phyloP scores from a whole-genome alignment of 2,329 filamentous ascomycete species.

The Cordyceps fumosorosea region DNA sequence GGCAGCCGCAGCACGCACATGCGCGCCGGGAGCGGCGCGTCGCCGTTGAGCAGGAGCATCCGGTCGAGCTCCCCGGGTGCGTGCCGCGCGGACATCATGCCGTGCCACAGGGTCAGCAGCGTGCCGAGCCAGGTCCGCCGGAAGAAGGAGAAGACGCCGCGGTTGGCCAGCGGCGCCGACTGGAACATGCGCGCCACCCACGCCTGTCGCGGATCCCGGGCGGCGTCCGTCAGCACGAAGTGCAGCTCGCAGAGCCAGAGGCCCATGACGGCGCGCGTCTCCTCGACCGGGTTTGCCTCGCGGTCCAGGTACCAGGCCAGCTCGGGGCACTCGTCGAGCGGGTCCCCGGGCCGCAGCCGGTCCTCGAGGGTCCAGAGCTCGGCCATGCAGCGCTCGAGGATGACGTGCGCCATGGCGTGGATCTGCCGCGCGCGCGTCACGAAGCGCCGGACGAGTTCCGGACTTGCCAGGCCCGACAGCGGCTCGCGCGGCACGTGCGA shows the following conservation, averaged over 20 bases:
- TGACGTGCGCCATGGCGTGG: background rate
- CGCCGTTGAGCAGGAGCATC: background rate
- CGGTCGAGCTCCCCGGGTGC: background rate
- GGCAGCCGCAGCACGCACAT: background rate
- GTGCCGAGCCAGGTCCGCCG: background rate
- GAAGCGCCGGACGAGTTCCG: background rate
- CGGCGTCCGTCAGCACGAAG: background rate
- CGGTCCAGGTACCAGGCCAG: background rate
- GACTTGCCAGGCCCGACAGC: background rate
- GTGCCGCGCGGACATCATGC: background rate
- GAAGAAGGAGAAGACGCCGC: background rate
- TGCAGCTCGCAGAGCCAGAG: conserved; percentile 2
- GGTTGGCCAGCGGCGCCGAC: background rate
- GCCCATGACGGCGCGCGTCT: background rate
- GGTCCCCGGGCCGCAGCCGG: background rate
- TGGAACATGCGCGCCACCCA: background rate
- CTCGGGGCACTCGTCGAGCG: background rate
- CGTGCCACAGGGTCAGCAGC: background rate
- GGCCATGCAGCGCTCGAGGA: background rate
- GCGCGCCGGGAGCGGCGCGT: background rate
- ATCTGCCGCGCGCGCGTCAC: background rate
- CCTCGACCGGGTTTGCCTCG: background rate
- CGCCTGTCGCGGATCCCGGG: background rate
- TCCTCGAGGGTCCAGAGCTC: background rate
- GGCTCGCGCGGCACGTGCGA: background rate